phyloP scores from a whole-genome alignment of 495 filamentous ascomycete genomes.

The Aspergillus biplanus region DNA sequence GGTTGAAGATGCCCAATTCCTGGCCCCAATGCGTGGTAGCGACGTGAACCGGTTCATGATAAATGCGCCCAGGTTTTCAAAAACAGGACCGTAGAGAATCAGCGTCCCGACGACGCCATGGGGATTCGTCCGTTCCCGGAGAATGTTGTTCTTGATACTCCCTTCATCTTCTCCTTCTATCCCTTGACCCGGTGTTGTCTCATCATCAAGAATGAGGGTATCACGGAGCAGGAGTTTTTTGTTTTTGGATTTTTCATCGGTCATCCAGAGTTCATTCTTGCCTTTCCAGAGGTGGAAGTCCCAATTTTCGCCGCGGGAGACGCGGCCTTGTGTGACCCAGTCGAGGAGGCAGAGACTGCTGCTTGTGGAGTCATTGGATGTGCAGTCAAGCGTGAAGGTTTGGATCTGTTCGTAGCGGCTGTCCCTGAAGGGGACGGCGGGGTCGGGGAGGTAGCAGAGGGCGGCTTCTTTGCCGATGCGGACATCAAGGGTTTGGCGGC shows the following conservation, averaged over 20 bases:
- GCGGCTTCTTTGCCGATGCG: conserved; percentile 62
- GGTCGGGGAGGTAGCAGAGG: conserved; percentile 92
- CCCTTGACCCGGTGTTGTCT: conserved; percentile 35
- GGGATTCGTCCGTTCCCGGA: conserved; percentile 47
- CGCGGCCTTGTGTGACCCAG: conserved; percentile 90
- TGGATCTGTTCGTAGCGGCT: conserved; percentile 85
- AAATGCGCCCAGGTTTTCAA: conserved; percentile 65
- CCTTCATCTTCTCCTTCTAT: neutral
- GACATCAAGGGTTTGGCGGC: conserved; percentile 70
- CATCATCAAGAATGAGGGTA: conserved; percentile 71
- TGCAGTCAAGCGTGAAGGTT: conserved; percentile 68
- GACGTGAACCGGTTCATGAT: conserved; percentile 74
- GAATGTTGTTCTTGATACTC: conserved; percentile 55
- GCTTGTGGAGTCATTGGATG: conserved; percentile 43
- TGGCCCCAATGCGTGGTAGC: conserved; percentile 81
- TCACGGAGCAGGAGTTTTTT: conserved; percentile 78
- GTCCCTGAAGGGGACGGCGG: conserved; percentile 81
- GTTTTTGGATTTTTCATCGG: conserved; percentile 32
- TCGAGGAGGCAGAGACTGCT: conserved; percentile 79
- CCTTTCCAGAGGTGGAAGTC: conserved; percentile 74
- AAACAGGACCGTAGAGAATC: conserved; percentile 75
- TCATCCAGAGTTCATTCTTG: conserved; percentile 82
- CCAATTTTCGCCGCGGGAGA: conserved; percentile 89
- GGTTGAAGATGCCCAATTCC: conserved; percentile 63
- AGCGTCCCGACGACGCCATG: conserved; percentile 78